Evolutionary conservation across 148 eudicot genomes (phyloP).

Genomic region (Fagopyrum esculentum): DNA sequence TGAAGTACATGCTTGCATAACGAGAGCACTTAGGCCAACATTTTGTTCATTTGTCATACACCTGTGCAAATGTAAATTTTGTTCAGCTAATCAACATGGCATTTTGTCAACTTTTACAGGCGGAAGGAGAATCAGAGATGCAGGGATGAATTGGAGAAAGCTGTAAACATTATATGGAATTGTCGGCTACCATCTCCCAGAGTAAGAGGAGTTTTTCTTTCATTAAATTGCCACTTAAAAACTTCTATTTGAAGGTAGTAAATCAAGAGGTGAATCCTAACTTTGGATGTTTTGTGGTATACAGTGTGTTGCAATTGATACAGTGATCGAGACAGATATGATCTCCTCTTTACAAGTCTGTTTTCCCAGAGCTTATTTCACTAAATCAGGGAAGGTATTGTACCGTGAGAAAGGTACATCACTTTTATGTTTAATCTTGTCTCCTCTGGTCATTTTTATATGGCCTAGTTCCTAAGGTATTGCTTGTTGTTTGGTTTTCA

Average conservation of each 20-base stretch:
- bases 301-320: constrained; percentile 96
- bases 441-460: background rate
- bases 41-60: background rate
- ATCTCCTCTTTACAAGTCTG: constrained; percentile 73
- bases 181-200: constrained; percentile 96
- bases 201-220: constrained; percentile 33
- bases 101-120: constrained; percentile 28
- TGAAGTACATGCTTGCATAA: background rate
- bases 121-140: constrained; percentile 82
- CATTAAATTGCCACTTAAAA: constrained; percentile 2
- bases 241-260: background rate
- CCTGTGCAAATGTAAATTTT: background rate
- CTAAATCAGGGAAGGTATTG: constrained; percentile 84
- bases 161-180: constrained; percentile 89
- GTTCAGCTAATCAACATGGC: background rate
- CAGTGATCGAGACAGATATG: constrained; percentile 65
- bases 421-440: no score
- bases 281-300: constrained; percentile 7
- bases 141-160: constrained; percentile 82
- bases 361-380: constrained; percentile 84
- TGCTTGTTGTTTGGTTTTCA: constrained; percentile 22
- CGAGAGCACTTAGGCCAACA: background rate
- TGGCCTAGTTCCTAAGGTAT: background rate
- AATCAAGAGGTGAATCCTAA: background rate
- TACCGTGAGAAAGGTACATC: constrained; percentile 79